phyloP scores from a whole-genome alignment of 305 asterid species.

The Coffea humblotiana region DNA sequence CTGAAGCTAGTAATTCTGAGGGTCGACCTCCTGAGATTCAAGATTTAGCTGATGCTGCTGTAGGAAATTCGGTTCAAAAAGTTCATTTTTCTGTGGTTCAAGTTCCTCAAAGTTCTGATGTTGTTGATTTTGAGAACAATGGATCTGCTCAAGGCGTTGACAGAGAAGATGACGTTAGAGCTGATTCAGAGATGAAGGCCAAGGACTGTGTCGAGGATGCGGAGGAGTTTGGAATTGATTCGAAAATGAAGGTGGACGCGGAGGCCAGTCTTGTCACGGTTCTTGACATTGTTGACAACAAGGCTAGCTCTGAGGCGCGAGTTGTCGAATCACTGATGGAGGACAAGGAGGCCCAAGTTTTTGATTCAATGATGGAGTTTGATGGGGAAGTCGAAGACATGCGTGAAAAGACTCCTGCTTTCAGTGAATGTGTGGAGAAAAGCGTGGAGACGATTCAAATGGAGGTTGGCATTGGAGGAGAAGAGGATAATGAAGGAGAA shows the following conservation, averaged over 20 bases:
- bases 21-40: too few relatives aligned
- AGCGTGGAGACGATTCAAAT: background rate
- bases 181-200: conserved; percentile 28
- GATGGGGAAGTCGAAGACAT: background rate
- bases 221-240: background rate
- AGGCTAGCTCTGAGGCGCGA: too few relatives aligned
- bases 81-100: too few relatives aligned
- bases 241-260: background rate
- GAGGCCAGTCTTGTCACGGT: background rate
- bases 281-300: background rate
- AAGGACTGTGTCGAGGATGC: background rate
- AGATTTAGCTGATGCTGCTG: too few relatives aligned
- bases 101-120: too few relatives aligned
- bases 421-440: conserved; percentile 4
- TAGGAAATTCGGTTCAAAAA: too few relatives aligned
- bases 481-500: background rate
- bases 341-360: background rate
- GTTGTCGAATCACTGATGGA: too few relatives aligned
- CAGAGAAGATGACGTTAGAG: conserved; percentile 15
- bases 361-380: background rate
- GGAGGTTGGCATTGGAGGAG: conserved; percentile 15
- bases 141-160: background rate
- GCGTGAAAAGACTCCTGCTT: background rate
- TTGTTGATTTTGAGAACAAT: too few relatives aligned
- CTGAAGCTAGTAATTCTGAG: too few relatives aligned